These are phyloP conservation scores for Coemansia sp. DNA, from an alignment of 371 early-diverging fungal species.

Conservation along the genomic window DNA sequence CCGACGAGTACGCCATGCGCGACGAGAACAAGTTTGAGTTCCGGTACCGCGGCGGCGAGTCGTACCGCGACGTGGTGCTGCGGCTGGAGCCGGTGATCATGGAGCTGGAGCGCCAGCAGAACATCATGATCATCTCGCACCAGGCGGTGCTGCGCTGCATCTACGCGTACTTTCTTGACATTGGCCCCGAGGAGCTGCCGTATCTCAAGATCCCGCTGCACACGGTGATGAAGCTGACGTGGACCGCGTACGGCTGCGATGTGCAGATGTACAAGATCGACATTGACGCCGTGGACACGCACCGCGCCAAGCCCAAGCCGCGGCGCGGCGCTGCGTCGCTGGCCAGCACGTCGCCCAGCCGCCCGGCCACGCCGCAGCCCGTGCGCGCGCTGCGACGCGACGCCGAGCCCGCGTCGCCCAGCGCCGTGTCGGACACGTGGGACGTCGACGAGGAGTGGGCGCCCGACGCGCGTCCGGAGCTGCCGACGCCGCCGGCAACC, in stretches of 20 bases:
- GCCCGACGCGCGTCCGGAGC: slow-evolving; percentile 9
- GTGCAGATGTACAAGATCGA: slow-evolving; percentile 84
- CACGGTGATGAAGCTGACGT: slow-evolving; percentile 91
- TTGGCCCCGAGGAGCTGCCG: slow-evolving; percentile 88
- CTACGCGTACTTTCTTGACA: slow-evolving; percentile 91
- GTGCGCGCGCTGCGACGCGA: slow-evolving; percentile 5
- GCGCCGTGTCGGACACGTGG: slow-evolving; percentile 19
- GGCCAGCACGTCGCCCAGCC: slow-evolving; percentile 18
- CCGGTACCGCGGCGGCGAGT: slow-evolving; percentile 94
- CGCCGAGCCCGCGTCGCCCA: slow-evolving; percentile 1
- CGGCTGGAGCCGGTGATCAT: slow-evolving; percentile 93
- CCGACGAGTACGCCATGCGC: slow-evolving; percentile 85
- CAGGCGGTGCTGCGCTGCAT: slow-evolving; percentile 93
- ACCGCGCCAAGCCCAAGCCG: slow-evolving; percentile 58
- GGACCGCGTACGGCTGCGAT: slow-evolving; percentile 92
- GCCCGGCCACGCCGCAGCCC: slow-evolving; percentile 3
- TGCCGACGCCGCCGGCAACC: slow-evolving; percentile 29
- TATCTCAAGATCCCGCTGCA: slow-evolving; percentile 97
- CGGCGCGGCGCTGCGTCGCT: slow-evolving; percentile 26
- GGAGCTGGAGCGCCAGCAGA: slow-evolving; percentile 95
- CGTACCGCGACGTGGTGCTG: slow-evolving; percentile 85
- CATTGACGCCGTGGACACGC: slow-evolving; percentile 86
- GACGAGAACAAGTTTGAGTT: slow-evolving; percentile 95
- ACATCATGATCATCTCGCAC: slow-evolving; percentile 93
- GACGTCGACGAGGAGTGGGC: slow-evolving; percentile 25